Percentiles rank a stretch among this genome's conserved stretches.
These are phyloP conservation scores for Udeniomyces megalosporus DNA, from an alignment of 768 basidiomycete species.

Conservation along the genomic window DNA sequence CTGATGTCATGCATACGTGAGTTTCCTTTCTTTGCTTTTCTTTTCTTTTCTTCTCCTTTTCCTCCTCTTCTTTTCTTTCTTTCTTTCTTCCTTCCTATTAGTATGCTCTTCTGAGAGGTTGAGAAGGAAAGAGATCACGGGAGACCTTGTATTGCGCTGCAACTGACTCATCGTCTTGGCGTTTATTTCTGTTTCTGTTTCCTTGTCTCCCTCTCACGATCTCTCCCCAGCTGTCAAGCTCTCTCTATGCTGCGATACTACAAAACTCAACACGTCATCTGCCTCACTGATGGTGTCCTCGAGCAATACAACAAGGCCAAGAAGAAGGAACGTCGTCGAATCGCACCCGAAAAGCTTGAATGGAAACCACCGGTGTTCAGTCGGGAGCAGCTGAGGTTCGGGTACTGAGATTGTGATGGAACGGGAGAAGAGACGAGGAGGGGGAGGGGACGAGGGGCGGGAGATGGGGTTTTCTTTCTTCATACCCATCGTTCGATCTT, in stretches of 20 bases:
- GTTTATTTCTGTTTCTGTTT: no score
- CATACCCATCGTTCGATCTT: no score
- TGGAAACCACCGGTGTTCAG: conserved; percentile 97
- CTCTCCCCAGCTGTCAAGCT: conserved; percentile 58
- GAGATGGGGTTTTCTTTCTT: no score
- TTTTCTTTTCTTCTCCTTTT: not conserved
- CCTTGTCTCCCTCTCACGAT: not conserved
- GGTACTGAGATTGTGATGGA: conserved; percentile 27
- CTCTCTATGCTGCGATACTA: conserved; percentile 89
- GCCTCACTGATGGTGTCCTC: conserved; percentile 72
- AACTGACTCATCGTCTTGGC: no score
- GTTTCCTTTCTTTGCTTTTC: conserved; percentile 27
- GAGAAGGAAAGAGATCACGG: no score
- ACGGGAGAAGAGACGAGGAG: conserved; percentile 47
- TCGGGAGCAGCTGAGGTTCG: conserved; percentile 70
- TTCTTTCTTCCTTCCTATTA: not conserved
- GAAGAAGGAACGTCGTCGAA: conserved; percentile 59
- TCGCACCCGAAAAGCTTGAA: conserved; percentile 58
- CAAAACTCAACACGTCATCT: conserved; percentile 87
- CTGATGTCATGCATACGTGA: conserved; percentile 96
- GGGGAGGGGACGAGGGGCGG: conserved; percentile 26
- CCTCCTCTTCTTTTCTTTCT: not conserved
- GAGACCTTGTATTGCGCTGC: no score
- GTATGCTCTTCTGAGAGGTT: not conserved
- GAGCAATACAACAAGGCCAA: conserved; percentile 76